Evolutionary conservation across 805 yeast species (phyloP).

Genomic region (Yueomyces sp.): DNA sequence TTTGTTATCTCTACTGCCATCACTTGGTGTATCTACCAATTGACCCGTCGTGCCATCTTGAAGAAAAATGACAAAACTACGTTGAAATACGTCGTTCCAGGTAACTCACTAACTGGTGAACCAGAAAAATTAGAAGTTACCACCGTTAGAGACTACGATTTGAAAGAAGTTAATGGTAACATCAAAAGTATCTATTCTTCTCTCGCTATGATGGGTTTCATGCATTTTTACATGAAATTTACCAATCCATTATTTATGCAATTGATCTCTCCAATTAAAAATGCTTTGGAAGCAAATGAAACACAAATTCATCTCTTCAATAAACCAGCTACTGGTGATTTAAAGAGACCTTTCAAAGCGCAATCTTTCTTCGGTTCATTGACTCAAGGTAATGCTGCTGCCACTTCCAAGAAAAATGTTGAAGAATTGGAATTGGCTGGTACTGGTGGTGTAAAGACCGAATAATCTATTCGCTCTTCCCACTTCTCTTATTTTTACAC

Average conservation of each 20-base stretch:
- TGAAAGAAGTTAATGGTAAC: constrained; percentile 67
- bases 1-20: constrained; percentile 55
- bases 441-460: constrained; percentile 78
- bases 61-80: constrained; percentile 84
- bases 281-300: constrained; percentile 78
- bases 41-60: constrained; percentile 45
- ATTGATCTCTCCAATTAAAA: constrained; percentile 78
- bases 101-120: constrained; percentile 66
- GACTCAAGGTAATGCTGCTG: constrained; percentile 6
- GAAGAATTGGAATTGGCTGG: constrained; percentile 80
- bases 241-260: constrained; percentile 96
- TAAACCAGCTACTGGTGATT: constrained; percentile 71
- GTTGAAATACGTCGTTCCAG: constrained; percentile 78
- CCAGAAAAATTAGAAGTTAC: constrained; percentile 66
- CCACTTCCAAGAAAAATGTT: constrained; percentile 48
- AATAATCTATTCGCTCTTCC: constrained; percentile 28
- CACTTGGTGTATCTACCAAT: constrained; percentile 54
- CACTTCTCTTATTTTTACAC: neutral
- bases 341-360: constrained; percentile 93
- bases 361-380: constrained; percentile 59
- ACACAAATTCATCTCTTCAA: constrained; percentile 86
- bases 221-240: constrained; percentile 95
- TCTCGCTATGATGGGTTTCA: constrained; percentile 93
- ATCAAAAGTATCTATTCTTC: constrained; percentile 79
- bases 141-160: constrained; percentile 89